A percentile compares a stretch with the other conserved stretches of the same genome.
Evolutionary conservation across 768 basidiomycete species (phyloP).

Genomic region (Lentinula raphanica): DNA sequence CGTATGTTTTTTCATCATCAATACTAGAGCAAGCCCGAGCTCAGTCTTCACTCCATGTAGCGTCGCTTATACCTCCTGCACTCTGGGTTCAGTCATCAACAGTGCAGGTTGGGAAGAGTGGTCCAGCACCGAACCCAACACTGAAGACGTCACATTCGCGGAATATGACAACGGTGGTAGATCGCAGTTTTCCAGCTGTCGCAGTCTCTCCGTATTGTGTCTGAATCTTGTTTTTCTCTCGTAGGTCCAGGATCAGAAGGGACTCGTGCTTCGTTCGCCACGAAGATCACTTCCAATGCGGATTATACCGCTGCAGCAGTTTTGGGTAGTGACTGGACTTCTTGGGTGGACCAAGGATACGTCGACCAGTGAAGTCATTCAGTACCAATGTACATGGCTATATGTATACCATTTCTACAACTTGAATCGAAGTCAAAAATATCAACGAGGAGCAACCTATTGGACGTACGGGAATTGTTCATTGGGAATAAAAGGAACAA

Average conservation of each 20-base stretch:
- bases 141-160: conserved; percentile 20
- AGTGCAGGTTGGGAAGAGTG: conserved; percentile 21
- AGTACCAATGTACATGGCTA: too few species aligned
- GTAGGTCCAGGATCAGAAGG: conserved; percentile 20
- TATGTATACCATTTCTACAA: too few species aligned
- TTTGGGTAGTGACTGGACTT: conserved; percentile 18
- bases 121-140: conserved; percentile 22
- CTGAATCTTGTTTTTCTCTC: background rate
- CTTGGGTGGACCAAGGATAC: conserved; percentile 21
- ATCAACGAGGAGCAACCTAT: too few species aligned
- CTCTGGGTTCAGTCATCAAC: conserved; percentile 20
- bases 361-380: background rate
- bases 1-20: background rate
- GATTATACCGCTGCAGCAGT: conserved; percentile 18
- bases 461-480: too few species aligned
- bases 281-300: conserved; percentile 14
- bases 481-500: too few species aligned
- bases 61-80: conserved; percentile 20
- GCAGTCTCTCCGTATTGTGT: background rate
- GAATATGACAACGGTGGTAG: conserved; percentile 20
- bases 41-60: too few species aligned
- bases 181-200: background rate
- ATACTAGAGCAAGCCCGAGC: too few species aligned
- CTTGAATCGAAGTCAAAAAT: too few species aligned
- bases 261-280: conserved; percentile 20